phyloP scores from a whole-genome alignment of 345 rosid species.

The Acer campestre region DNA sequence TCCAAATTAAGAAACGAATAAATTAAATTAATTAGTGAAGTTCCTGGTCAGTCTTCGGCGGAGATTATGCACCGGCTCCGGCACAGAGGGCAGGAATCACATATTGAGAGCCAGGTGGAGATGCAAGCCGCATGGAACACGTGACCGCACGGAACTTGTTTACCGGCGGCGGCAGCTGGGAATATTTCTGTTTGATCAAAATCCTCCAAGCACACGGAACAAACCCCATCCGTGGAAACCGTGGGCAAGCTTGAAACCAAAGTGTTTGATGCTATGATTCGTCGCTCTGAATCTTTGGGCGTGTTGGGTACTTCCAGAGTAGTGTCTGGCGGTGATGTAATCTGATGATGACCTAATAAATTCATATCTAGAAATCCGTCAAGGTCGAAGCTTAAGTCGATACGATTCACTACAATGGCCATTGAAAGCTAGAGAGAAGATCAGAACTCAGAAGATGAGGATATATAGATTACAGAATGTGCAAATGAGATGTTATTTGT shows the following conservation, averaged over 20 bases:
- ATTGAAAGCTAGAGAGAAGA: background rate
- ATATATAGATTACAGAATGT: background rate
- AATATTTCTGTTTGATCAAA: background rate
- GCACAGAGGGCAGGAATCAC: constrained; percentile 42
- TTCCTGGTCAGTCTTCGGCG: background rate
- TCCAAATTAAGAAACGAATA: background rate
- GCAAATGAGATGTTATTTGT: background rate
- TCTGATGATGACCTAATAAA: too few species aligned
- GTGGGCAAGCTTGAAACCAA: constrained; percentile 18
- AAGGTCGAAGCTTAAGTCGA: too few species aligned
- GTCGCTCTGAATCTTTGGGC: background rate
- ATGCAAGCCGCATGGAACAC: constrained; percentile 33
- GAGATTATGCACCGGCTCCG: constrained; percentile 25
- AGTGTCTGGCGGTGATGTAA: background rate
- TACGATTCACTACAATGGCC: background rate
- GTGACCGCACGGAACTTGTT: constrained; percentile 32
- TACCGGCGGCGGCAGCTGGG: background rate
- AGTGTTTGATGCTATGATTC: background rate
- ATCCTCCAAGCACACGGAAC: constrained; percentile 36
- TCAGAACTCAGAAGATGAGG: background rate
- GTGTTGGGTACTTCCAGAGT: too few species aligned
- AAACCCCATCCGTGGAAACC: constrained; percentile 13
- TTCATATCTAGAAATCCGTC: too few species aligned
- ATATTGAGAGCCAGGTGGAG: constrained; percentile 30
- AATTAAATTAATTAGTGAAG: background rate